Evolutionary conservation across 768 basidiomycete species (phyloP).

Genomic region (Stropharia rugosoannulata): DNA sequence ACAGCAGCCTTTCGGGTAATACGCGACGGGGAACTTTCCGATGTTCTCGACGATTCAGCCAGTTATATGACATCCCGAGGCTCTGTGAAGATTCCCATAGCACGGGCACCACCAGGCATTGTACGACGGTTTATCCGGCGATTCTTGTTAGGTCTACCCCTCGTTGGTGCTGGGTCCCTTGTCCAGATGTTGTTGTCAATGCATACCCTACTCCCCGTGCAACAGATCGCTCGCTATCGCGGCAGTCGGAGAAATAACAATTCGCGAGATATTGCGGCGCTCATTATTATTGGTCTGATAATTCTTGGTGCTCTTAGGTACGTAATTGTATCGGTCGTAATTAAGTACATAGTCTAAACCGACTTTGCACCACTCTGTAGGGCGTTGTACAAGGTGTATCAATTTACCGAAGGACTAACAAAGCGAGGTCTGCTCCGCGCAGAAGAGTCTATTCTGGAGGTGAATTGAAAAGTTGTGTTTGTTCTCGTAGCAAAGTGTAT

Average conservation of each 20-base stretch:
- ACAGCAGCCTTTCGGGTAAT: constrained; percentile 62
- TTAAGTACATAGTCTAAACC: constrained; percentile 1
- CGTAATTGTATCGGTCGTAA: constrained; percentile 11
- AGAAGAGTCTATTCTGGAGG: constrained; percentile 81
- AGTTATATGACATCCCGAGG: constrained; percentile 16
- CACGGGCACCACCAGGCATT: constrained; percentile 39
- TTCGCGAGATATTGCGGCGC: constrained; percentile 62
- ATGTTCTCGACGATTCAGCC: constrained; percentile 34
- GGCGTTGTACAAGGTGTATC: constrained; percentile 70
- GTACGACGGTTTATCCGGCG: constrained; percentile 60
- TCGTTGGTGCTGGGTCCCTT: constrained; percentile 75
- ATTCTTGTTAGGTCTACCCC: constrained; percentile 75
- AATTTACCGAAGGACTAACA: constrained; percentile 55
- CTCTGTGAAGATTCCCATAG: constrained; percentile 18
- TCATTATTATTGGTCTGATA: constrained; percentile 61
- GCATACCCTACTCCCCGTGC: constrained; percentile 64
- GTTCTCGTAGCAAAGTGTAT: not conserved
- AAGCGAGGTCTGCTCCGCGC: constrained; percentile 66
- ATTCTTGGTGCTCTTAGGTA: constrained; percentile 65
- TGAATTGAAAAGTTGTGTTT: constrained; percentile 33
- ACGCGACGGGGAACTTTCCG: constrained; percentile 50
- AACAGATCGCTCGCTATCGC: constrained; percentile 68
- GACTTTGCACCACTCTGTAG: constrained; percentile 33
- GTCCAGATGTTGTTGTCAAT: constrained; percentile 69
- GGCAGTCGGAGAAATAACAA: constrained; percentile 55